These are phyloP conservation scores for Trichosanthes cucumerina DNA, from an alignment of 306 rosid genomes.

Conservation along the genomic window DNA sequence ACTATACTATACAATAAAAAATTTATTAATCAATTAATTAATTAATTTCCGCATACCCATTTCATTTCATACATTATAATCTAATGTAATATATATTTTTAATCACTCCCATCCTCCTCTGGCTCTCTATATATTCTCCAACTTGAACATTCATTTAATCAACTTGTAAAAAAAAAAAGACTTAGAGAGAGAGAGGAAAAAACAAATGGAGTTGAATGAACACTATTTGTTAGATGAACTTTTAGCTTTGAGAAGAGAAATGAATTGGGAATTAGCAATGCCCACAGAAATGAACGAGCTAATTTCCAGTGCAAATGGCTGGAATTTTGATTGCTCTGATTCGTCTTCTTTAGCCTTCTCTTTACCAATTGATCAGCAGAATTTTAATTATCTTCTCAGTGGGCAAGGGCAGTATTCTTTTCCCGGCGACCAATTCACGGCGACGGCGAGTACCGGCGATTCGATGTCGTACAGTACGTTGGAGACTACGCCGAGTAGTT, in stretches of 20 bases:
- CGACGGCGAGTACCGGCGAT: slow-evolving; percentile 26
- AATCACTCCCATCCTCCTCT: not conserved
- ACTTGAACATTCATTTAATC: not conserved
- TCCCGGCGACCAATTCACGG: slow-evolving; percentile 19
- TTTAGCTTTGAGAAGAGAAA: slow-evolving; percentile 29
- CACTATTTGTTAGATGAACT: slow-evolving; percentile 44
- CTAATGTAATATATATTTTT: not conserved
- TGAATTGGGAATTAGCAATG: slow-evolving; percentile 10
- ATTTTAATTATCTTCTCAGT: slow-evolving; percentile 12
- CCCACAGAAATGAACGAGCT: slow-evolving; percentile 33
- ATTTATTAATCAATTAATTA: not conserved
- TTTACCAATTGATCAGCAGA: slow-evolving; percentile 1
- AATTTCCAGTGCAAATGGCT: slow-evolving; percentile 14
- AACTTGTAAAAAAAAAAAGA: not conserved
- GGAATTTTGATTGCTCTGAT: slow-evolving; percentile 32
- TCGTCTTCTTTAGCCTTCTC: slow-evolving; percentile 24
- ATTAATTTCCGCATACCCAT: not conserved
- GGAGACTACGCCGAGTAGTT: slow-evolving; percentile 20
- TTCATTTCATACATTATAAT: not conserved
- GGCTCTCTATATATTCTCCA: not conserved
- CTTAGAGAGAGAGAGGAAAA: not conserved
- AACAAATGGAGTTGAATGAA: slow-evolving; percentile 37
- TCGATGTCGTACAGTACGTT: slow-evolving; percentile 9
- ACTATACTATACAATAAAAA: not conserved
- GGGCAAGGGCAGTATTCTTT: slow-evolving; percentile 29